Evolutionary conservation across 1,284 basidiomycete species (phyloP), one percentile per base, ranked within the genome.

Genomic region (Ustilago tritici): DNA sequence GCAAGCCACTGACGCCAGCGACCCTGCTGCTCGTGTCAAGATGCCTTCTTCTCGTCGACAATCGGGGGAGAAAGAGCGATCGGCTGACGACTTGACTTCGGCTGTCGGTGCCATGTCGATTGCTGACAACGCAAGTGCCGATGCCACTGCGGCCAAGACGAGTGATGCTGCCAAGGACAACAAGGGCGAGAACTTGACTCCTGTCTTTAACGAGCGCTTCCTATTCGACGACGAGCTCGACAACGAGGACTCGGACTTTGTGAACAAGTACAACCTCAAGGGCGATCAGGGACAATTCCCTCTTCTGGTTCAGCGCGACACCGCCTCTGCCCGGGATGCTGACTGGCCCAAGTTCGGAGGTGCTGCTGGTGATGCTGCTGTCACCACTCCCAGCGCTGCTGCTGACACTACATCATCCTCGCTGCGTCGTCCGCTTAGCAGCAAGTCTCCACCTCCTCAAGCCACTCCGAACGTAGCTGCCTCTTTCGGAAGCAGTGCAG

Each of bases 291-390:
- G 84, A 57, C 95, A 94, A 87, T 96, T 89, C 87, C 88, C 89
- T 32, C 86, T 88, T 43, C 86, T 89, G 43, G 43, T 46, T 46
- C 43, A 46, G 43, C 50, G 83, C 87, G 92, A 17, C 55, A n/a
- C 53, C 19, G 31, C 53, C 15, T 77, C 86, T 15, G 91, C 92
- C 82, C 93, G 93, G 85, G 89, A 92, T 1, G 94, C 94, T 3
- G 95, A 98, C 86, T 98, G 95, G 95, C 93, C 95, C 50, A 93
- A 93, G 84, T 97, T 95, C 87, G 89, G 90, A 61, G 89, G 90
- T 61, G 88, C 89, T 56, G 55, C 58, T 56, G 43, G 56, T 63
- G 59, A 65, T 56, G 54, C 61, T 43, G 52, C 59, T 28, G 3
- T 28, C 23, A 3, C 23, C 23, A 28, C 23, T 28, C 23, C 23